phyloP scores from a whole-genome alignment of 2,329 filamentous ascomycete genomes.

The Trichoderma sp. region DNA sequence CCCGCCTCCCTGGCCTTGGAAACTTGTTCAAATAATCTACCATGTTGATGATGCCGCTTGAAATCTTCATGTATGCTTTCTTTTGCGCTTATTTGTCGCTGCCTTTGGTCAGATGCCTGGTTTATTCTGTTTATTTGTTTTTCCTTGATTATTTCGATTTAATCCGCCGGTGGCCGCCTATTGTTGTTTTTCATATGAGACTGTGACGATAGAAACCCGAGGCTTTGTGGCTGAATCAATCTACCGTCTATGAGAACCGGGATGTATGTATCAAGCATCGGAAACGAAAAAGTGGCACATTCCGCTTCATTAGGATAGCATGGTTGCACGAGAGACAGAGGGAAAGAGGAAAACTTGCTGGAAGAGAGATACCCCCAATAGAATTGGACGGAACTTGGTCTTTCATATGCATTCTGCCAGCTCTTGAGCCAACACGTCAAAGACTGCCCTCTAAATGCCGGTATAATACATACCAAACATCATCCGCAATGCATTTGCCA shows the following conservation, averaged over 20 bases:
- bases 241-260: not conserved
- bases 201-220: not conserved
- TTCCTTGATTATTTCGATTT: not conserved
- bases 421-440: not conserved
- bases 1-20: constrained; percentile 26
- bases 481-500: not conserved
- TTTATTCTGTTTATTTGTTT: not conserved
- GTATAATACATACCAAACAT: not conserved
- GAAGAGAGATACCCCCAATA: constrained; percentile 31
- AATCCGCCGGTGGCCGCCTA: not conserved
- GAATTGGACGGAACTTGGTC: constrained; percentile 29
- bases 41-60: not conserved
- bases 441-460: not conserved
- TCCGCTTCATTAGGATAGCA: not conserved
- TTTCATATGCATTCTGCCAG: constrained; percentile 2
- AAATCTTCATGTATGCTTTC: not conserved
- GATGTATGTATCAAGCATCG: not conserved
- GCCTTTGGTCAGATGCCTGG: not conserved
- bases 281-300: not conserved
- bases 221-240: not conserved
- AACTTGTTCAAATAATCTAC: not conserved
- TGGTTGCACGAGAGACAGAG: constrained; percentile 19
- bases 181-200: not conserved
- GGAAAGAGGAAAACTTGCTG: constrained; percentile 25
- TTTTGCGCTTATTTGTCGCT: not conserved